Percentiles rank a stretch among this genome's conserved stretches.
phyloP scores from a whole-genome alignment of 306 rosid genomes.

The Quercus mongolica region DNA sequence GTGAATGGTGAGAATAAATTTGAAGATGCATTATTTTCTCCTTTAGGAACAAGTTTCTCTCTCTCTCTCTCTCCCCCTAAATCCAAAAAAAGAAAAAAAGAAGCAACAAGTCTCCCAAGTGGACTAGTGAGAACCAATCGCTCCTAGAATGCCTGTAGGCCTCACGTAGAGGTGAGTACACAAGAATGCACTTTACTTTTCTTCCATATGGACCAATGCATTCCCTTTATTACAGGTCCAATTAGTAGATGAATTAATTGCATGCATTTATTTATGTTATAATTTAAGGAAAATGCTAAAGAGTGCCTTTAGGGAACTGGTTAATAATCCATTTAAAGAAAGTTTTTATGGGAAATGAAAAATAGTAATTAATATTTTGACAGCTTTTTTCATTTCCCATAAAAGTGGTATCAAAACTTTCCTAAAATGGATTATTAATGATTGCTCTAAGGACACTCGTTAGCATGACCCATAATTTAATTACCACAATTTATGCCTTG shows the following conservation, averaged over 20 bases:
- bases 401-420: too few species aligned
- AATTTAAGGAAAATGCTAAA: background rate
- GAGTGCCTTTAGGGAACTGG: too few species aligned
- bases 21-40: background rate
- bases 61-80: too few species aligned
- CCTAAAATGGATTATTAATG: too few species aligned
- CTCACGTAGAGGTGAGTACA: background rate
- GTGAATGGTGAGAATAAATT: background rate
- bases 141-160: background rate
- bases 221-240: background rate
- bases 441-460: too few species aligned
- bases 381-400: too few species aligned
- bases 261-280: background rate
- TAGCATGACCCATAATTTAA: background rate
- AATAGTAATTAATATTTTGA: too few species aligned
- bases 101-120: background rate
- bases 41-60: background rate
- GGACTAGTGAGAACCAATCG: background rate
- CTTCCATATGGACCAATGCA: background rate
- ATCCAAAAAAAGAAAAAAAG: too few species aligned
- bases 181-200: background rate
- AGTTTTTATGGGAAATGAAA: too few species aligned
- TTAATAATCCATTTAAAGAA: too few species aligned
- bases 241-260: background rate
- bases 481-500: conserved; percentile 95